These are phyloP conservation scores for Scenedesmus sp. DNA, from an alignment of 163 green algal species.

Conservation along the genomic window DNA sequence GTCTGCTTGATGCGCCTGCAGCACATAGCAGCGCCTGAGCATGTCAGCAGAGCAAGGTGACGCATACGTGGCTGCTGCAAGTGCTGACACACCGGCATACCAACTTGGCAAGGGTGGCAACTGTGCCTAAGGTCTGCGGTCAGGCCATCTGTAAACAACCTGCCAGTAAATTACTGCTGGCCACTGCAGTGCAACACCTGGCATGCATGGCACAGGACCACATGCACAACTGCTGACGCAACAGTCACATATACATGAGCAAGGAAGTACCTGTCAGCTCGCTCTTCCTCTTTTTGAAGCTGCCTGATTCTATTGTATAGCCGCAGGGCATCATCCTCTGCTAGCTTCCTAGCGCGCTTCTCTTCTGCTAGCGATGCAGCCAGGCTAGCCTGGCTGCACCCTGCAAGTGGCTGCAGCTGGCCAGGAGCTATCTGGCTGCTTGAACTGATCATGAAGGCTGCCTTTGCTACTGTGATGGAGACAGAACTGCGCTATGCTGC, in stretches of 20 bases:
- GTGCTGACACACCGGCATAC: neutral
- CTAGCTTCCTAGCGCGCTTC: conserved; percentile 67
- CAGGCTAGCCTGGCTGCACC: neutral
- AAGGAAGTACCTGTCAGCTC: neutral
- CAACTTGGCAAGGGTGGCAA: neutral
- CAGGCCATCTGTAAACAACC: too few relatives aligned
- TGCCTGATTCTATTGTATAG: conserved; percentile 82
- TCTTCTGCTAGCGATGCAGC: conserved; percentile 55
- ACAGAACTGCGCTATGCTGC: neutral
- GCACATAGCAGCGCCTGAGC: neutral
- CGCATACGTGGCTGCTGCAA: neutral
- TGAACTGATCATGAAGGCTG: neutral
- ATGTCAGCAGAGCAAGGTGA: neutral
- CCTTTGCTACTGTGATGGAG: neutral
- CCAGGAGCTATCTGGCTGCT: neutral
- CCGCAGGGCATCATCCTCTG: conserved; percentile 76
- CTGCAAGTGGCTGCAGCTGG: conserved; percentile 1
- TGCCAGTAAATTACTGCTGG: too few relatives aligned
- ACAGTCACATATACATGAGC: neutral
- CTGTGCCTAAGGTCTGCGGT: too few relatives aligned
- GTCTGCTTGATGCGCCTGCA: conserved; percentile 77
- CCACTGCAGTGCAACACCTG: too few relatives aligned
- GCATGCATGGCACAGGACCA: too few relatives aligned
- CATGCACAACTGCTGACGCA: neutral
- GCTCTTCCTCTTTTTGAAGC: conserved; percentile 74